Conservation (phyloP, 352 stramenopile species). For the Peronosclerospora sorghi region DNA sequence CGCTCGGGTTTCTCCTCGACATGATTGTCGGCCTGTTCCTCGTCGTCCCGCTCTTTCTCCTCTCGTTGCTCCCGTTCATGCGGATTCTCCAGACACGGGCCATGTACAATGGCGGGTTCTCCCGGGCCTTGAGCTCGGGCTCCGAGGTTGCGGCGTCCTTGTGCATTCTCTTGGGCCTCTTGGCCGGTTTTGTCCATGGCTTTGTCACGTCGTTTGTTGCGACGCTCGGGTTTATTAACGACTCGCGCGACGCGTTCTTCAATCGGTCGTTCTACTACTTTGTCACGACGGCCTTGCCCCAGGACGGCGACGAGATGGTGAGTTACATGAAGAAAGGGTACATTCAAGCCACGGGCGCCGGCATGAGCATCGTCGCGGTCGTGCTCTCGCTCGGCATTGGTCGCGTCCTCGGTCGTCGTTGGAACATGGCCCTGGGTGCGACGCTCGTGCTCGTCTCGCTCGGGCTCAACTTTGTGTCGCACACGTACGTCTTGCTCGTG, state of each 20-base stretch:
- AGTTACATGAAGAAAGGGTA: slow-evolving; percentile 43
- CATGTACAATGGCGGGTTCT: slow-evolving; percentile 84
- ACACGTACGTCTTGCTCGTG: slow-evolving; percentile 39
- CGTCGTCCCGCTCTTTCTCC: slow-evolving; percentile 56
- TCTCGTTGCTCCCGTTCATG: slow-evolving; percentile 80
- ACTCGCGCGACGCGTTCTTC: slow-evolving; percentile 53
- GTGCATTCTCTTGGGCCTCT: slow-evolving; percentile 62
- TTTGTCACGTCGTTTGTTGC: slow-evolving; percentile 65
- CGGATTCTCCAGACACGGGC: slow-evolving; percentile 77
- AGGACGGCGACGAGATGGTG: slow-evolving; percentile 28
- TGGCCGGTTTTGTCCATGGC: slow-evolving; percentile 64
- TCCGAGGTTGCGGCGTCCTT: slow-evolving; percentile 77
- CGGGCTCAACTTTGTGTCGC: slow-evolving; percentile 47
- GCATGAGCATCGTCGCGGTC: slow-evolving; percentile 39
- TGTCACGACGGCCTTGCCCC: slow-evolving; percentile 25
- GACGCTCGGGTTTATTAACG: slow-evolving; percentile 66
- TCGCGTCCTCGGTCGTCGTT: slow-evolving; percentile 43
- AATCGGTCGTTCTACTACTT: slow-evolving; percentile 74
- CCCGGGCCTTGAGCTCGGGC: slow-evolving; percentile 56
- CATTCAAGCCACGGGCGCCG: slow-evolving; percentile 40
- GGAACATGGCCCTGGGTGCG: slow-evolving; percentile 47
- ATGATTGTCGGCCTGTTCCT: slow-evolving; percentile 74
- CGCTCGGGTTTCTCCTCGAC: slow-evolving; percentile 80
- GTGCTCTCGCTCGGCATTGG: slow-evolving; percentile 43
- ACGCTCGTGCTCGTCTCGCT: slow-evolving; percentile 39